Conservation (phyloP, 768 basidiomycete genomes). For the Lentinus tigrinus region DNA sequence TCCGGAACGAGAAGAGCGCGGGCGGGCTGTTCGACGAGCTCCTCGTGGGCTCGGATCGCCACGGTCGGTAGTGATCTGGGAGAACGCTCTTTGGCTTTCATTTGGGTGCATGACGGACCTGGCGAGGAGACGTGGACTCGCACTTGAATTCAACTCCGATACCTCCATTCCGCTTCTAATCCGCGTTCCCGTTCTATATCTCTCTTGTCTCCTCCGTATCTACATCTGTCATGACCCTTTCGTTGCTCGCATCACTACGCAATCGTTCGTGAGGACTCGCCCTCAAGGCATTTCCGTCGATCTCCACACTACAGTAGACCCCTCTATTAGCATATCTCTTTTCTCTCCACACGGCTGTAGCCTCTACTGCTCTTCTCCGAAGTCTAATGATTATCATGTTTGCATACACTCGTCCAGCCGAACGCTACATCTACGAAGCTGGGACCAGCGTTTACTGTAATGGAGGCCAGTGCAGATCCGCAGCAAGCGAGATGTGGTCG, state of each 20-base stretch:
- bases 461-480: constrained; percentile 46
- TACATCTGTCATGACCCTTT: constrained; percentile 1
- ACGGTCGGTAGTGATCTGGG: neutral
- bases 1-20: constrained; percentile 86
- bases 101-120: constrained; percentile 1
- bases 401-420: constrained; percentile 2
- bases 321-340: constrained; percentile 18
- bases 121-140: constrained; percentile 2
- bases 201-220: neutral
- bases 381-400: constrained; percentile 8
- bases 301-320: constrained; percentile 5
- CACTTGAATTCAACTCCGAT: neutral
- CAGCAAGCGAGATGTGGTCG: constrained; percentile 82
- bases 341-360: constrained; percentile 12
- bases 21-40: constrained; percentile 83
- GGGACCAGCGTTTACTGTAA: neutral
- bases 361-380: constrained; percentile 9
- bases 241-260: constrained; percentile 6
- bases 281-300: neutral
- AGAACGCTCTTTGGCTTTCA: neutral
- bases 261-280: neutral
- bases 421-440: neutral
- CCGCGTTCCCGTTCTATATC: neutral
- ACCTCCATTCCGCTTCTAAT: neutral
- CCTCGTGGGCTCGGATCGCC: constrained; percentile 81